Base-by-base conservation (phyloP, 805 yeast species). In the Candida broadrunensis region DNA sequence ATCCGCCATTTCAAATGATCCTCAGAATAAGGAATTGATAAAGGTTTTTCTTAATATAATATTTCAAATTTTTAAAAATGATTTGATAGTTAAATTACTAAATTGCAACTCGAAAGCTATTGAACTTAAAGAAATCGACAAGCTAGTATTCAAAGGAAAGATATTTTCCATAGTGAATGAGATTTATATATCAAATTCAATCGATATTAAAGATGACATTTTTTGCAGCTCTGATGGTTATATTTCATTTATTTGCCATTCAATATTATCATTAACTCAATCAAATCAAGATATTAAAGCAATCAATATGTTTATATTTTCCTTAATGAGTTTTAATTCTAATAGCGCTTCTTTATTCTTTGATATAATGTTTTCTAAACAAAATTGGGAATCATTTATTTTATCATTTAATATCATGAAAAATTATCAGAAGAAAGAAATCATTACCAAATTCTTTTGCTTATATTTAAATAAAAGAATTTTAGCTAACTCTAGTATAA, bases 101-200 rank as follows among this genome's bases (percentile, higher is more conserved):
- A 33, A 18, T 11, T 9, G 5, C 32, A 20, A 38, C 42, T 14
- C 11, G 33, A 14, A 24, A 30, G 36, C 41, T 2, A 20, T 52
- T 5, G 56, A 55, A 24, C 25, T 44, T 7, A 57, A 56, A 33
- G 73, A 69, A 41, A 43, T 65, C n/a, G 72, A 67, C 36, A 63
- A 62, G 37, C 47, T 69, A 4, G n/a, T 70, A 8, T 69, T 61
- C 45, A 65, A 55, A 33, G 73, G 73, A 0, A 55, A 49, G 35
- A 37, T 49, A 9, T 61, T 53, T 33, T 41, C 65, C 1, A 38
- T 58, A 12, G 44, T 58, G 13, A 55, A 53, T 25, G 71, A 67
- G 41, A 46, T 50, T 5, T 36, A 30, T 17, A 4, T 35, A 13
- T 21, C 24, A 7, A 21, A 18, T 18, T 44, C 39, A 16, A 29